Conservation (phyloP, 495 filamentous ascomycete species). For the Staphylotrichum tortipilum region DNA sequence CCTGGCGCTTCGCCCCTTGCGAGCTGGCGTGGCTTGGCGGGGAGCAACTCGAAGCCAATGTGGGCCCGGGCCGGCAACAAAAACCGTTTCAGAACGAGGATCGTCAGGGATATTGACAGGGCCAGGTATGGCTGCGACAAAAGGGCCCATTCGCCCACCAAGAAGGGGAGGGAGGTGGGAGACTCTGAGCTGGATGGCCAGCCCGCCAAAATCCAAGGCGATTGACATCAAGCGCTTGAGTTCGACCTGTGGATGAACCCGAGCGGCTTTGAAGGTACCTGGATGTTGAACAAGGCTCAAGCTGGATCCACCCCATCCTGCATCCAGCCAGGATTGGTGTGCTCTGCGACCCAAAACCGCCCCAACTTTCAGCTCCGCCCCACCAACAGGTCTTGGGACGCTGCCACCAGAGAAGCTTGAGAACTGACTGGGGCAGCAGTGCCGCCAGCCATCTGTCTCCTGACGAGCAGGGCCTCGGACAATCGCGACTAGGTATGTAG, state of each 20-base stretch:
- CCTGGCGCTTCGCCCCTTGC: conserved; percentile 14
- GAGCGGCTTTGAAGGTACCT: too few relatives aligned
- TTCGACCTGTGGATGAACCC: too few relatives aligned
- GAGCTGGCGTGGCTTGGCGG: conserved; percentile 10
- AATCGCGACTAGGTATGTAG: too few relatives aligned
- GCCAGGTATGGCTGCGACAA: background rate
- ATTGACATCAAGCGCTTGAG: too few relatives aligned
- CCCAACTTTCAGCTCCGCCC: background rate
- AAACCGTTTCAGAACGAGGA: conserved; percentile 29
- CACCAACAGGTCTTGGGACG: background rate
- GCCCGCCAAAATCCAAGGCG: too few relatives aligned
- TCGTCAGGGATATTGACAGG: conserved; percentile 21
- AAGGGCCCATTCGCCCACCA: background rate
- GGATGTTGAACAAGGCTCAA: too few relatives aligned
- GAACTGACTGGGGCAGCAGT: too few relatives aligned
- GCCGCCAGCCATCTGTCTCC: too few relatives aligned
- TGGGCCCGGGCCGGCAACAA: conserved; percentile 17
- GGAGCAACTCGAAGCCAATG: conserved; percentile 7
- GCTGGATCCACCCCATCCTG: too few relatives aligned
- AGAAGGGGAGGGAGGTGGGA: background rate
- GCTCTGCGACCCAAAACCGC: background rate
- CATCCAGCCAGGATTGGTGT: background rate
- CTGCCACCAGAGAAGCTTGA: too few relatives aligned
- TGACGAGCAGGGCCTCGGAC: too few relatives aligned
- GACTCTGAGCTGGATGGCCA: too few relatives aligned